Conservation (phyloP, 1,284 basidiomycete genomes). For the Trichosporon coremiiforme region DNA sequence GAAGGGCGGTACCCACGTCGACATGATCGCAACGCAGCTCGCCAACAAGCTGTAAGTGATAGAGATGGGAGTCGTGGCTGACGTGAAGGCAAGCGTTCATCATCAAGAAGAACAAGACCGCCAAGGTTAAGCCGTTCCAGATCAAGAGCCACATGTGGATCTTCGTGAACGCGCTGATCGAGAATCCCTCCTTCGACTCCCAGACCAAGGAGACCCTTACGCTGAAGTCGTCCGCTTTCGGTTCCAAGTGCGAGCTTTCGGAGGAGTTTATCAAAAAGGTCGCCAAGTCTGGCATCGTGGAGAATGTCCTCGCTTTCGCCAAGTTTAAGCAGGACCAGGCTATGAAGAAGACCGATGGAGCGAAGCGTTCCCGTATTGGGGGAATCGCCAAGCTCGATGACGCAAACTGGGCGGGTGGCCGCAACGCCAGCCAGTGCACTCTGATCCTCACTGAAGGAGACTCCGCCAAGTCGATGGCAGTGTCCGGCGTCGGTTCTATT, state of each 20-base stretch:
- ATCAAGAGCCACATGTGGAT: constrained; percentile 99
- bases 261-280: constrained; percentile 98
- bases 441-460: constrained; percentile 99
- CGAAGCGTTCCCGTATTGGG: constrained; percentile 82
- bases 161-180: constrained; percentile 94
- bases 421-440: constrained; percentile 79
- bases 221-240: constrained; percentile 83
- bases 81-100: constrained; percentile 67
- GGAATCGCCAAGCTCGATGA: constrained; percentile 94
- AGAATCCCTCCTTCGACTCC: constrained; percentile 98
- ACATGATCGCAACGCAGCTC: constrained; percentile 82
- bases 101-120: constrained; percentile 94
- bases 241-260: constrained; percentile 80
- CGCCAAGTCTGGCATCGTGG: constrained; percentile 84
- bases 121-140: constrained; percentile 86
- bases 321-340: constrained; percentile 96
- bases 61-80: background rate
- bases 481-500: constrained; percentile 91
- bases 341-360: constrained; percentile 95
- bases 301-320: constrained; percentile 92
- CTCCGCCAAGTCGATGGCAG: constrained; percentile 94
- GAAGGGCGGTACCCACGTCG: constrained; percentile 96
- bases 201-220: constrained; percentile 98
- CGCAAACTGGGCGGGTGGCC: constrained; percentile 95
- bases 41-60: constrained; percentile 67